phyloP scores from a whole-genome alignment of 352 stramenopile species.

The Phytophthora aleatoria region DNA sequence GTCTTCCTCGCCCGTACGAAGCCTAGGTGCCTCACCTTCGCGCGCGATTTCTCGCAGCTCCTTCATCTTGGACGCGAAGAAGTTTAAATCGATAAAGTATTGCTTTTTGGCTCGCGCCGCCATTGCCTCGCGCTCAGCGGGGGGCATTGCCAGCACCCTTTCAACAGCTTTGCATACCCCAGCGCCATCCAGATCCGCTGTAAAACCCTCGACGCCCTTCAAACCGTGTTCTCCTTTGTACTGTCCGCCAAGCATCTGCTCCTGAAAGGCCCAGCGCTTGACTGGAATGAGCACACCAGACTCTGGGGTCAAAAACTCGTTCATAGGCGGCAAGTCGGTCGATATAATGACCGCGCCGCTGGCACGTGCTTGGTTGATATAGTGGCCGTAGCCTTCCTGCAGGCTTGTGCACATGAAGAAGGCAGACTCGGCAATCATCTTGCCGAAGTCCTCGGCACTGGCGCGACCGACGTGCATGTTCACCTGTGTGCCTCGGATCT shows the following conservation, averaged over 20 bases:
- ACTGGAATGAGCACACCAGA: constrained; percentile 54
- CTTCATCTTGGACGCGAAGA: constrained; percentile 67
- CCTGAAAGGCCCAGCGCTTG: constrained; percentile 27
- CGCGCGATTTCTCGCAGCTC: constrained; percentile 45
- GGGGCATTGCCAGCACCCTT: constrained; percentile 53
- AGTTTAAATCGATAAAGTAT: constrained; percentile 70
- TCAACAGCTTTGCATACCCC: constrained; percentile 62
- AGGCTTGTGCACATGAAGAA: constrained; percentile 69
- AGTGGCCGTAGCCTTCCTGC: constrained; percentile 71
- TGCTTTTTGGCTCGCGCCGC: constrained; percentile 49
- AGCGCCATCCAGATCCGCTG: constrained; percentile 37
- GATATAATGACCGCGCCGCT: constrained; percentile 52
- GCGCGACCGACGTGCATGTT: constrained; percentile 46
- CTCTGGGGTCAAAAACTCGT: constrained; percentile 53
- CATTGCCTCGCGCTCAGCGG: constrained; percentile 46
- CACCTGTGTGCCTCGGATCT: constrained; percentile 31
- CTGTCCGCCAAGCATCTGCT: constrained; percentile 57
- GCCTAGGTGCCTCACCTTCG: constrained; percentile 8
- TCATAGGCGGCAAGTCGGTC: constrained; percentile 64
- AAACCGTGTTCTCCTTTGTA: constrained; percentile 60
- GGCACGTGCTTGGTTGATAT: constrained; percentile 73
- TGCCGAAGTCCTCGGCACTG: constrained; percentile 45
- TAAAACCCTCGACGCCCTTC: constrained; percentile 48
- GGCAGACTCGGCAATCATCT: constrained; percentile 52
- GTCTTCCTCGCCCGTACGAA: constrained; percentile 20